phyloP scores from a whole-genome alignment of 805 yeast species.

The Candida incommunis region DNA sequence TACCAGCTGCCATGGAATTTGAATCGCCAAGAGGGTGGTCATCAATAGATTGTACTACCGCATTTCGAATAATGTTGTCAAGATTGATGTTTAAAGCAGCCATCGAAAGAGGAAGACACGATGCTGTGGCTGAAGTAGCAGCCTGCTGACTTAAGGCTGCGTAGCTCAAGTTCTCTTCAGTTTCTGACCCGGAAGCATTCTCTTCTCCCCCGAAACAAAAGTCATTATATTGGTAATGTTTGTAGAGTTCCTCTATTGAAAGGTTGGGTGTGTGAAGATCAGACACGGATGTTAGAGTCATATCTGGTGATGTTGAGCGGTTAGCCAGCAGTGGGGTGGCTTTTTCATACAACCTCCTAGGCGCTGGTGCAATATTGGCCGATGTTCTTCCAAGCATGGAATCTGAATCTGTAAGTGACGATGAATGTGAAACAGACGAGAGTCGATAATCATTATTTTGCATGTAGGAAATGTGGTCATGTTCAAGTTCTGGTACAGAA shows the following conservation, averaged over 20 bases:
- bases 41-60: background rate
- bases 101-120: background rate
- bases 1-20: background rate
- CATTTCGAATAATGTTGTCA: background rate
- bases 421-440: background rate
- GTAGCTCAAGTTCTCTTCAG: background rate
- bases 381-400: background rate
- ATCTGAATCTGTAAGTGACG: background rate
- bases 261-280: background rate
- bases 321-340: background rate
- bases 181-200: too few species aligned
- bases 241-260: background rate
- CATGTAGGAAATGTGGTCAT: background rate
- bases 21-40: background rate
- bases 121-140: too few species aligned
- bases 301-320: background rate
- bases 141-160: too few species aligned
- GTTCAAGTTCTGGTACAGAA: background rate
- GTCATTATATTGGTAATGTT: constrained; percentile 1
- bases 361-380: background rate
- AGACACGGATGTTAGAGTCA: background rate
- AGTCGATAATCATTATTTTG: background rate
- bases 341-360: background rate
- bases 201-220: background rate
- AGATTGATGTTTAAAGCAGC: background rate